These are phyloP conservation scores for Beauveria bassiana DNA, from an alignment of 2,329 filamentous ascomycete species.

Conservation along the genomic window DNA sequence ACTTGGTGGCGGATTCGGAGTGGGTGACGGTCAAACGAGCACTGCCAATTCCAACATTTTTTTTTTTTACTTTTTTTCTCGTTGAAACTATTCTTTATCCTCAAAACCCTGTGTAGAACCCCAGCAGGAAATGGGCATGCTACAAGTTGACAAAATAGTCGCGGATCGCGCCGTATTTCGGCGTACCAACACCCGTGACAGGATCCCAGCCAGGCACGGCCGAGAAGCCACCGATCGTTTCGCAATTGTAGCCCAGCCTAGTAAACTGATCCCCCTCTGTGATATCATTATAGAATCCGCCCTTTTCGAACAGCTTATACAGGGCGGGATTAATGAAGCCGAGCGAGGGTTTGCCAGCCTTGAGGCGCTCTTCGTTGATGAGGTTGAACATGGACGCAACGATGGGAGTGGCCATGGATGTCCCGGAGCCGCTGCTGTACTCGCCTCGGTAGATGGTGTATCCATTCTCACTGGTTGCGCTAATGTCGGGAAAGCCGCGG, in stretches of 20 bases:
- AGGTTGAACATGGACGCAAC: constrained; percentile 15
- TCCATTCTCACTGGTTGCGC: constrained; percentile 37
- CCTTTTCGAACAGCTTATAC: constrained; percentile 1
- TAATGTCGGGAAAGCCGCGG: constrained; percentile 31
- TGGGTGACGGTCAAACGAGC: too few species aligned
- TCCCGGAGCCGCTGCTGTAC: not conserved
- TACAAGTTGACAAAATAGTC: not conserved
- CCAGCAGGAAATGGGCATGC: too few species aligned
- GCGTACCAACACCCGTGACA: not conserved
- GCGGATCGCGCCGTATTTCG: not conserved
- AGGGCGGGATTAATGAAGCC: constrained; percentile 23
- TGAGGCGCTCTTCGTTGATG: constrained; percentile 14
- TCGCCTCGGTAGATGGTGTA: constrained; percentile 29
- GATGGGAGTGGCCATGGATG: constrained; percentile 15
- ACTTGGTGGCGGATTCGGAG: too few species aligned
- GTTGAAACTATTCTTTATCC: too few species aligned
- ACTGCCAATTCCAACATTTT: too few species aligned
- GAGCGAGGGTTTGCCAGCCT: constrained; percentile 27
- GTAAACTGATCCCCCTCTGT: not conserved
- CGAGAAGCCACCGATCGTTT: not conserved
- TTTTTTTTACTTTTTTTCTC: too few species aligned
- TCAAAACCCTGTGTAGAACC: too few species aligned
- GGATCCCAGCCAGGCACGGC: not conserved
- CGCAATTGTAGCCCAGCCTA: not conserved
- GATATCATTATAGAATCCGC: not conserved